Conservation (phyloP, 345 rosid genomes). For the Eucalyptus microcorys region DNA sequence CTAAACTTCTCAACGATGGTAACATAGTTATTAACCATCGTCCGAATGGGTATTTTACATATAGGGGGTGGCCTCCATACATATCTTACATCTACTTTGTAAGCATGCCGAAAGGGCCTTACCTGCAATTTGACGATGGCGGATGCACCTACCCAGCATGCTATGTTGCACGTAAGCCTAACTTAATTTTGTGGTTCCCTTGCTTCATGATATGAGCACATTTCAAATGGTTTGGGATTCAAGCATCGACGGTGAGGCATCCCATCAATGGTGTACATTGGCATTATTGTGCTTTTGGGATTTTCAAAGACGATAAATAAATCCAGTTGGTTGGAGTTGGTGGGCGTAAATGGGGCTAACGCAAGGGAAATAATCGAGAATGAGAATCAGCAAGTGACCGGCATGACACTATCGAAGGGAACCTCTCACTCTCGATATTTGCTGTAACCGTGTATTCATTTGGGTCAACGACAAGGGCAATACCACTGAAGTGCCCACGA, state of each 20-base stretch:
- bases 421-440: background rate
- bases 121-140: background rate
- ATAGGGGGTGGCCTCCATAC: background rate
- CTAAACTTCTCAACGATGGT: background rate
- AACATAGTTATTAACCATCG: background rate
- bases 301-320: background rate
- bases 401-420: background rate
- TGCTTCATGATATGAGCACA: background rate
- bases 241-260: background rate
- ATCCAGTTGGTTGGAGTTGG: background rate
- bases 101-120: background rate
- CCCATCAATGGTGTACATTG: background rate
- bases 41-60: background rate
- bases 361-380: background rate
- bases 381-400: background rate
- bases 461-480: background rate
- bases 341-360: background rate
- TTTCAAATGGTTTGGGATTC: background rate
- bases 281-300: background rate
- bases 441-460: background rate
- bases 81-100: background rate
- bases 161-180: background rate
- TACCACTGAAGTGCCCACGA: background rate
- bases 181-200: background rate
- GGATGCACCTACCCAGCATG: background rate